Base-by-base conservation (phyloP, 2,329 filamentous ascomycete species). In the Stagonosporopsis chrysanthemi region DNA sequence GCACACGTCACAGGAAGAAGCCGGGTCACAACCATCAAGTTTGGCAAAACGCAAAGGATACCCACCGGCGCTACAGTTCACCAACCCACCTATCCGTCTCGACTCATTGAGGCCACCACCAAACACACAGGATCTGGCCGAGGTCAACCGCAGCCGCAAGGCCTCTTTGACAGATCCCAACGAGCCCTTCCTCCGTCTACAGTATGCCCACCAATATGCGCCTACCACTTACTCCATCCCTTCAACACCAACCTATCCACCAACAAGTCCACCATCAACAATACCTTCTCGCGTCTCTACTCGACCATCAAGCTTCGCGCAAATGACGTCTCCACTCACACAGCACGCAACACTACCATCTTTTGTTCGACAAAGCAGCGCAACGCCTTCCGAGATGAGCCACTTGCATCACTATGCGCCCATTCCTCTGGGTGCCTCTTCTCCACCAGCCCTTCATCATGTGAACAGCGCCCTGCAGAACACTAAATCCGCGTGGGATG, bases 401-500 rank as follows among this genome's bases (percentile, higher is more conserved):
- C 64, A 64, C 2, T 40, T 68, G 8, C 68, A 63, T 23, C 65
- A 70, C 2, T 69, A 66, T 50, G 41, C 64, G 4, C 59, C 67
- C 2, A 51, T 61, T 7, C 44, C 58, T 0, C 56, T 64, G 2
- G 65, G 61, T 11, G 43, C 60, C 8, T 63, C 65, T 12, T 63
- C 64, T 0, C 66, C 65, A 19, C 52, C 67, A 2, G 62, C 52
- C 4, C 38, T 57, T 22, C 31, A 56, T 23, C 62, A 66, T 3
- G 60, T 66, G 29, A 71, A 67, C 48, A 66, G 66, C n/a, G 52
- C 47, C 7, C 52, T 71, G 19, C 72, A 74, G 19, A 71, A 72
- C 45, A 67, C 67, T 4, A 69, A 58, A 3, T 72, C 68, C n/a
- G 74, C 70, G 35, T 76, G 74, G 74, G 73, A 76, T 26, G 71